These are phyloP conservation scores for Chionographis japonica DNA, from an alignment of 106 monocot species.

Conservation along the genomic window DNA sequence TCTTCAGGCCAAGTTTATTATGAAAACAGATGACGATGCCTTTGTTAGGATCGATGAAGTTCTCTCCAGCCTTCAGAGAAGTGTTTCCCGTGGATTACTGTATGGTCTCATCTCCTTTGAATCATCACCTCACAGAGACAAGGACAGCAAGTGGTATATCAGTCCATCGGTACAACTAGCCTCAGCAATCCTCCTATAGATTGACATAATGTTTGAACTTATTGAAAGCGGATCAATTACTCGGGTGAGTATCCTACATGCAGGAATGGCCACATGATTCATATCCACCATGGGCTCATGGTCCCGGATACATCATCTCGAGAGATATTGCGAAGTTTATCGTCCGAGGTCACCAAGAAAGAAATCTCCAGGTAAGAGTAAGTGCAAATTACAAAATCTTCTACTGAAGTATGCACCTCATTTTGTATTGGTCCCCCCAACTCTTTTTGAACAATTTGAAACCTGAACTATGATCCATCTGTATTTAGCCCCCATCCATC, in stretches of 20 bases:
- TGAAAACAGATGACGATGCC: constrained; percentile 97
- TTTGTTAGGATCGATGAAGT: constrained; percentile 93
- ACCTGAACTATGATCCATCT: neutral
- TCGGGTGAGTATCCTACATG: neutral
- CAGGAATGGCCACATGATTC: constrained; percentile 82
- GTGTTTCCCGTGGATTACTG: constrained; percentile 36
- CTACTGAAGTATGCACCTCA: neutral
- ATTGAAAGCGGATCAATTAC: neutral
- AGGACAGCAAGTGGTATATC: constrained; percentile 90
- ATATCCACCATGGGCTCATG: constrained; percentile 99
- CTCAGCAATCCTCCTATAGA: neutral
- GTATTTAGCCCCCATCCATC: no score
- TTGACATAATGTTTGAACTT: neutral
- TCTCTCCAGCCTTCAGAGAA: constrained; percentile 44
- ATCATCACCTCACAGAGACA: constrained; percentile 75
- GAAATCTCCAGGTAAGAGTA: constrained; percentile 58
- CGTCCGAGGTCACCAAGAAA: constrained; percentile 66
- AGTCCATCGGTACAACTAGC: constrained; percentile 42
- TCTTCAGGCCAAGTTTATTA: constrained; percentile 75
- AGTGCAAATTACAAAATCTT: neutral
- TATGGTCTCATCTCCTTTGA: constrained; percentile 85
- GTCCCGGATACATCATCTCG: constrained; percentile 91
- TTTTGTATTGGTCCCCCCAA: neutral
- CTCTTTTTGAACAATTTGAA: neutral
- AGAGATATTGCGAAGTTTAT: constrained; percentile 87